Evolutionary conservation across 2,329 filamentous ascomycete genomes (phyloP), one percentile per base, ranked within the genome.

Genomic region (Fusarium palustre): DNA sequence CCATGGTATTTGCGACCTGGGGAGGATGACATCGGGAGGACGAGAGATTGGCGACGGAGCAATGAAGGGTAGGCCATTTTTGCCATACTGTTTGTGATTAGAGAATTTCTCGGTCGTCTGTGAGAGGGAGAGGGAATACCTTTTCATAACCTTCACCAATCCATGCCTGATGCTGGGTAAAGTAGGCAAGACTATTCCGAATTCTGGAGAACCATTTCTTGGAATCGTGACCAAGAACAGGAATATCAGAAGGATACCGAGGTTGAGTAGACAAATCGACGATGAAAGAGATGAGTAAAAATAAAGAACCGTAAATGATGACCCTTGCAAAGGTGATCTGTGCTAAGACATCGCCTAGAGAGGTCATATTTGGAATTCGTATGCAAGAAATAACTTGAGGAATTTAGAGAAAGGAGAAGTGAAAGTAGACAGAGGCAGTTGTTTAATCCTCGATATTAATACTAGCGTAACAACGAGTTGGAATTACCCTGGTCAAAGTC

Each of bases 11-110:
- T 84, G 81, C 1, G 78, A 79, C 5, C 75, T 77, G 3, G 83
- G 83, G 6, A 85, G 74, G 50, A 85, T 79, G 39, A 85, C 79
- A 45, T 85, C 82, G 24, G 80, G 76, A 2, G 81, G 77, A 4
- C 80, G 77, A 10, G 79, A 79, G 1, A 82, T 77, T 6, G 81
- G 77, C 1, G 81, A 77, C 3, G 82, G 82, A 1, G 81, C 76
- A 16, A 84, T 76, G 52, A 84, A 85, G 1, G 82, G 75, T 45
- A 77, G 72, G 33, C 77, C 78, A 5, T 79, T 74, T 54, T 81
- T 83, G 50, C 79, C 79, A 67, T 82, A 82, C 81, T 82, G 53
- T 25, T 38, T 24, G n/a, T 25, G 2, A 34, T 67, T 47, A 64
- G 50, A 22, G 24, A 18, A 5, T 34, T 31, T 18, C 7, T 13